Evolutionary conservation across 148 eudicot genomes (phyloP), one percentile per base, ranked within the genome.

Genomic region (Polygonum maritimum): DNA sequence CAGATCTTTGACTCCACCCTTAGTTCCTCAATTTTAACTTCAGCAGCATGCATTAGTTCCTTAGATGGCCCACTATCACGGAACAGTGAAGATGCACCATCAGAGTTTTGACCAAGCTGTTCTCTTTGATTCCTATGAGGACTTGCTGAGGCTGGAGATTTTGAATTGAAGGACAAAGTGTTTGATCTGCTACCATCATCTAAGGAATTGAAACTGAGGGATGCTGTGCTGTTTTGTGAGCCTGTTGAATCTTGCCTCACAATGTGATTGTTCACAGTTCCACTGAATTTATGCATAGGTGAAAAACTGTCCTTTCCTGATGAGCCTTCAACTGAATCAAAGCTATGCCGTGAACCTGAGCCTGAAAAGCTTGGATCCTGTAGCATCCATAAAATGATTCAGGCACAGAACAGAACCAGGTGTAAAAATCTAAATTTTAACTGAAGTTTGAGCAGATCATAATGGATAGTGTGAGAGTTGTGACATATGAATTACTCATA

Each of bases 1-100:
- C 97, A 92, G 88, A 79, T 89, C 51, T 85, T 90, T 54, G 92
- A 89, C 80, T 89, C 97, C 35, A 84, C 87, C 45, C 87, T 74
- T 48, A 89, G 91, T 78, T 94, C 93, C 75, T 89, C 89, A 48
- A 84, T 89, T 31, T 85, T 86, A 70, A 81, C 87, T 79, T 94
- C 97, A 65, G 90, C 93, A 71, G 86, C 92, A 86, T 92, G 93
- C 73, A 85, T 84, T 80, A 85, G 88, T 33, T 81, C 85, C 78
- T 79, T 90, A 18, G 97, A 88, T 79, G 93, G 83, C 75, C 78
- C 86, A 54, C 83, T 70, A 79, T 79, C 82, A 22, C 70, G 67
- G 49, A 77, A 62, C 18, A 89, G 77, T 52, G 93, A 74, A 44
- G 86, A 73, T 49, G 73, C 72, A 80, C 52, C 69, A 75, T 74